Evolutionary conservation across 352 stramenopile genomes (phyloP).

Genomic region (Peronospora farinosa): DNA sequence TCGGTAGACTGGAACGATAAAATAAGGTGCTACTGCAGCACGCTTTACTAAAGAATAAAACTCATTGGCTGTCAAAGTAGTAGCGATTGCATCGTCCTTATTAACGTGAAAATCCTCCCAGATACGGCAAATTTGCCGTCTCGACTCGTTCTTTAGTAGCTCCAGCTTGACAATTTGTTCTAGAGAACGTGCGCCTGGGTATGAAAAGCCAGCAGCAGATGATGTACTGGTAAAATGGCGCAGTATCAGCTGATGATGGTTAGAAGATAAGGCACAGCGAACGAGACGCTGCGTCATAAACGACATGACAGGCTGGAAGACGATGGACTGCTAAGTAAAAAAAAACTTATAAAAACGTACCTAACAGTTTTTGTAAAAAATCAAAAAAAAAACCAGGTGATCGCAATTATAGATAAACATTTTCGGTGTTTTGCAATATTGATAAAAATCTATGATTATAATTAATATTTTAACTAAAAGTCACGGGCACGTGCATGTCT

Average conservation of each 20-base stretch:
- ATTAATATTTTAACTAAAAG: no score
- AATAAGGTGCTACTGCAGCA: constrained; percentile 54
- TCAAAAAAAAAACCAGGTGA: no score
- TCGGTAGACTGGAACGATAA: constrained; percentile 80
- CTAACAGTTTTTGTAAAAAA: no score
- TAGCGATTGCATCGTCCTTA: constrained; percentile 69
- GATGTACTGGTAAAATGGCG: constrained; percentile 16
- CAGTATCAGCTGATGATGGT: constrained; percentile 1
- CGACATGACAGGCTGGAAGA: background rate
- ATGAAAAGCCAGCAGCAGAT: constrained; percentile 59
- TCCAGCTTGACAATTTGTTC: constrained; percentile 83
- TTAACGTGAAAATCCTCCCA: constrained; percentile 76
- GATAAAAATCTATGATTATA: no score
- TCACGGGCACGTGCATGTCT: no score
- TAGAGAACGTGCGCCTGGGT: constrained; percentile 66
- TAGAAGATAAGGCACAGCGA: constrained; percentile 6
- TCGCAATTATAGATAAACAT: no score
- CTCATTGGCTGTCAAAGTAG: constrained; percentile 30
- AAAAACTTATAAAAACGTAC: no score
- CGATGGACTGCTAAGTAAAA: no score
- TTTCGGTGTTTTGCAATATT: no score
- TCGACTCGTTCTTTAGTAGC: constrained; percentile 61
- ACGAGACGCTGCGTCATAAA: background rate
- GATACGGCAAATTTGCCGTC: constrained; percentile 53
- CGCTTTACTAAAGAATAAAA: constrained; percentile 48